Conservation (phyloP, 441 rosid genomes). For the Rhodomyrtus psidioides region DNA sequence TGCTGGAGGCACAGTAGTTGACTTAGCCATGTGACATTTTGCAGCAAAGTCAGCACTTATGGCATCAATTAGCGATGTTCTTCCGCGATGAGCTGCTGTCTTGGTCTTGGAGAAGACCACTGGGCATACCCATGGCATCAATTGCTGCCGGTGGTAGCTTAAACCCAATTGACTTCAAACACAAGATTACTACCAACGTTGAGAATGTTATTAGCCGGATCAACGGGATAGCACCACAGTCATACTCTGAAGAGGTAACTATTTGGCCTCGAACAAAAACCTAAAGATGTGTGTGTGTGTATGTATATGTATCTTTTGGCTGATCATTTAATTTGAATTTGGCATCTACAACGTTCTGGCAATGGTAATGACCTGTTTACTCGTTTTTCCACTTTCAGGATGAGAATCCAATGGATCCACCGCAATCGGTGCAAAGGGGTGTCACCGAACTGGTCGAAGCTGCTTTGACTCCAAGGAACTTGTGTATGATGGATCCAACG, state of each 20-base stretch:
- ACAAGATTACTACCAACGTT: slow-evolving; percentile 72
- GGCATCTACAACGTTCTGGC: not conserved
- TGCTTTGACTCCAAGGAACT: slow-evolving; percentile 75
- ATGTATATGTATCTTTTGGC: not conserved
- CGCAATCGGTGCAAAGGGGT: slow-evolving; percentile 89
- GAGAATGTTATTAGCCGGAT: slow-evolving; percentile 70
- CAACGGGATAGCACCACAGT: slow-evolving; percentile 75
- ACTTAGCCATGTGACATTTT: not conserved
- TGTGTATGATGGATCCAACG: slow-evolving; percentile 99
- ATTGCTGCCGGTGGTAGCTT: slow-evolving; percentile 47
- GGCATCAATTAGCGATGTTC: slow-evolving; percentile 98
- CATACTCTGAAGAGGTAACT: slow-evolving; percentile 78
- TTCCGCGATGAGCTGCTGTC: slow-evolving; percentile 93
- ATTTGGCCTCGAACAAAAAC: no score
- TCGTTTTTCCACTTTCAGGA: slow-evolving; percentile 37
- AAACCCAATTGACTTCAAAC: slow-evolving; percentile 71
- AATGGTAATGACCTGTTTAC: not conserved
- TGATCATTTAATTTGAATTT: not conserved
- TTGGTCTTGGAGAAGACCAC: slow-evolving; percentile 95
- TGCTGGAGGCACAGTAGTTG: not conserved
- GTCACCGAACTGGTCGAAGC: slow-evolving; percentile 83
- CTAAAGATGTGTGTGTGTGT: not conserved
- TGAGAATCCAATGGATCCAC: slow-evolving; percentile 69
- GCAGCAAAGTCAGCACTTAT: slow-evolving; percentile 85
- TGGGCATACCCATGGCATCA: slow-evolving; percentile 50